phyloP scores from a whole-genome alignment of 2,329 filamentous ascomycete species.

The Aspergillus versicolor region DNA sequence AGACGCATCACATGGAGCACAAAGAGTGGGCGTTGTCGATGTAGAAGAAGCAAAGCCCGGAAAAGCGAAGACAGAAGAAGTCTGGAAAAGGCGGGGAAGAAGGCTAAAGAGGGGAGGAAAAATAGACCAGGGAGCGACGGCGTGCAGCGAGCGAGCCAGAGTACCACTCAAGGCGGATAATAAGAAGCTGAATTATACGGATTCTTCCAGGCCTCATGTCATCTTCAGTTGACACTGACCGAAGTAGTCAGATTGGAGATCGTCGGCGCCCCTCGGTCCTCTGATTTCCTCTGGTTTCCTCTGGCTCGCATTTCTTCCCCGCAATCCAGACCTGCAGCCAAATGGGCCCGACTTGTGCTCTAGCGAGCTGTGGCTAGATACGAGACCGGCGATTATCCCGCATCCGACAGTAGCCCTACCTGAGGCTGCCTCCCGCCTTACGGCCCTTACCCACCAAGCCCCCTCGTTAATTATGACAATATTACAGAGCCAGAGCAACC shows the following conservation, averaged over 20 bases:
- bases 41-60: conserved; percentile 1
- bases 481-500: neutral
- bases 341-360: neutral
- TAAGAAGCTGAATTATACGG: neutral
- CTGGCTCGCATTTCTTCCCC: neutral
- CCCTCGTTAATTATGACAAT: neutral
- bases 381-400: neutral
- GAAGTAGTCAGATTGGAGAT: conserved; percentile 12
- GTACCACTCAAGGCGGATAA: neutral
- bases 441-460: neutral
- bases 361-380: neutral
- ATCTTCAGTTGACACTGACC: no score
- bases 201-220: neutral
- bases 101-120: conserved; percentile 5
- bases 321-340: conserved; percentile 4
- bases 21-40: neutral
- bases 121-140: neutral
- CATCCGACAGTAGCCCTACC: neutral
- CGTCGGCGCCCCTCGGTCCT: conserved; percentile 7
- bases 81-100: conserved; percentile 9
- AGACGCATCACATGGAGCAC: neutral
- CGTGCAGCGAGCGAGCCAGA: neutral
- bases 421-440: neutral
- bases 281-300: neutral
- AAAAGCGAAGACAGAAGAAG: neutral